A percentile compares a stretch with the other conserved stretches of the same genome.
Evolutionary conservation across 1,284 basidiomycete species (phyloP).

Genomic region (Boletellus deceptivus): DNA sequence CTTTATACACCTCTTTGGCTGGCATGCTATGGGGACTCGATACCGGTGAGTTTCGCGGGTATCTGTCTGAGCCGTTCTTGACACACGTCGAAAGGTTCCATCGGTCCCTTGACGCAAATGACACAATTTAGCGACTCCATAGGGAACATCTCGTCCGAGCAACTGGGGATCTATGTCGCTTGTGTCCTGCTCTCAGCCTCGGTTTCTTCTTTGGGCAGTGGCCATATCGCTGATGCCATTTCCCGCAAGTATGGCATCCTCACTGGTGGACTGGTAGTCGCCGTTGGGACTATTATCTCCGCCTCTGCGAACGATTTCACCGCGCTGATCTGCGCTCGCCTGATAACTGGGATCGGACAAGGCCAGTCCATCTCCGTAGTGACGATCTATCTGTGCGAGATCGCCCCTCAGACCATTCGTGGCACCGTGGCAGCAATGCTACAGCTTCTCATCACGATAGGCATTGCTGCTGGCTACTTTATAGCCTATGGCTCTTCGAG

Average conservation of each 20-base stretch:
- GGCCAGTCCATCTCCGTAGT: conserved; percentile 48
- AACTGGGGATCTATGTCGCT: conserved; percentile 44
- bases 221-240: conserved; percentile 46
- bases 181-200: conserved; percentile 49
- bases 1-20: conserved; percentile 26
- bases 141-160: conserved; percentile 34
- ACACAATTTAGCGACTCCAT: conserved; percentile 39
- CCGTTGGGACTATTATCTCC: conserved; percentile 38
- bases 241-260: conserved; percentile 48
- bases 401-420: conserved; percentile 41
- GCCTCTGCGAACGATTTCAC: conserved; percentile 34
- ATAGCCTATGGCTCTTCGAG: conserved; percentile 47
- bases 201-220: conserved; percentile 43
- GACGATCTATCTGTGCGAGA: conserved; percentile 47
- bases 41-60: conserved; percentile 17
- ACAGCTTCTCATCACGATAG: conserved; percentile 47
- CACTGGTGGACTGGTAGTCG: conserved; percentile 41
- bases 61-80: background rate
- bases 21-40: conserved; percentile 36
- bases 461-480: conserved; percentile 50
- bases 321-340: conserved; percentile 45
- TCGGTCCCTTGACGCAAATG: conserved; percentile 49
- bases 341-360: conserved; percentile 47
- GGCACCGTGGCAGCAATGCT: conserved; percentile 43
- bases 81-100: conserved; percentile 34